Percentiles rank a stretch among this genome's conserved stretches.
Evolutionary conservation across 306 rosid genomes (phyloP).

Genomic region (Sicyos baderoa): DNA sequence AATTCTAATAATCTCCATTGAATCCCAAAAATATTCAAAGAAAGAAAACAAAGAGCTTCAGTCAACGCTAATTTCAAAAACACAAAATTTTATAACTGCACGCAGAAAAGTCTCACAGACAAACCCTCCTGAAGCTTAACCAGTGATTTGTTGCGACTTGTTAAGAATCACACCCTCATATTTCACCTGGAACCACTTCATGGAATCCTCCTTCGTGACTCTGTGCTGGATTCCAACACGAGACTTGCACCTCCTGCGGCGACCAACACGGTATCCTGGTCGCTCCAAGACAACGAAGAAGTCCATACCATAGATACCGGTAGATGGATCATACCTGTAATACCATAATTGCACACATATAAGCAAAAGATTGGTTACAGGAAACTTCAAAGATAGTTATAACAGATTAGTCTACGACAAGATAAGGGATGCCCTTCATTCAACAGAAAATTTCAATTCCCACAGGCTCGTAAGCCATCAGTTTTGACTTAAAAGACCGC

Average conservation of each 20-base stretch:
- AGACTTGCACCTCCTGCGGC: constrained; percentile 73
- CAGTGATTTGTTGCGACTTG: constrained; percentile 51
- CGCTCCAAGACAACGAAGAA: constrained; percentile 73
- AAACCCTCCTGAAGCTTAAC: constrained; percentile 6
- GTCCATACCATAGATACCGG: constrained; percentile 87
- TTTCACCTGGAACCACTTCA: constrained; percentile 93
- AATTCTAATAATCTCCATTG: constrained; percentile 7
- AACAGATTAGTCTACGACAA: neutral
- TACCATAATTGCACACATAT: neutral
- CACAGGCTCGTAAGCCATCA: too few species aligned
- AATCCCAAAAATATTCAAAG: neutral
- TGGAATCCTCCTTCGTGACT: constrained; percentile 75
- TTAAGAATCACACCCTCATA: constrained; percentile 86
- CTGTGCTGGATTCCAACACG: constrained; percentile 79
- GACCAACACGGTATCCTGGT: constrained; percentile 77
- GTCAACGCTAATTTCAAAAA: neutral
- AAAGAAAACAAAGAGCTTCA: constrained; percentile 4
- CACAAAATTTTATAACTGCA: constrained; percentile 12
- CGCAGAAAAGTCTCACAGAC: neutral
- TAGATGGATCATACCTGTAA: constrained; percentile 73
- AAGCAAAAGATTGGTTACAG: neutral
- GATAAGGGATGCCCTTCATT: too few species aligned
- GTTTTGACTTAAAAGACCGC: too few species aligned
- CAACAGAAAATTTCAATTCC: too few species aligned
- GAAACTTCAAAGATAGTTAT: neutral